These are phyloP conservation scores for Naganishia sp. DNA, from an alignment of 1,284 basidiomycete species.

Conservation along the genomic window DNA sequence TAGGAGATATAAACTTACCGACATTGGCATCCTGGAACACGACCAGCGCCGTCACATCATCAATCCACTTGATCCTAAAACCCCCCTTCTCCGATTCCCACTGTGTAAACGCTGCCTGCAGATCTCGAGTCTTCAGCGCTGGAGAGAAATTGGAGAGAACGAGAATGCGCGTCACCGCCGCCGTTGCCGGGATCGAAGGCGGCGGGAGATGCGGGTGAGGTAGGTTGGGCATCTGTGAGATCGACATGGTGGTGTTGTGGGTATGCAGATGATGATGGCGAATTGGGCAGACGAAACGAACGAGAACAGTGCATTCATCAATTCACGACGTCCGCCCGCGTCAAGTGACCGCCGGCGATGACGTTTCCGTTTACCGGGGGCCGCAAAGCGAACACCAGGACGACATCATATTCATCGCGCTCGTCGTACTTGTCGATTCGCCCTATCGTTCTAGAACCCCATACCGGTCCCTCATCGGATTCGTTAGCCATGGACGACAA, in stretches of 20 bases:
- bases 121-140: slow-evolving; percentile 95
- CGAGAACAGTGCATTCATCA: not conserved
- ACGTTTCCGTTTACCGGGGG: no score
- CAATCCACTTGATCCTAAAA: slow-evolving; percentile 98
- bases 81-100: slow-evolving; percentile 86
- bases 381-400: no score
- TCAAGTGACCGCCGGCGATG: not conserved
- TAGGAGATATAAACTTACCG: slow-evolving; percentile 49
- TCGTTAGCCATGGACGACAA: slow-evolving; percentile 36
- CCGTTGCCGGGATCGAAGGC: slow-evolving; percentile 58
- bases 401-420: no score
- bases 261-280: not conserved
- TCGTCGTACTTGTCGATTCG: not conserved
- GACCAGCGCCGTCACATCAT: slow-evolving; percentile 92
- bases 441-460: not conserved
- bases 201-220: slow-evolving; percentile 44
- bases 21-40: slow-evolving; percentile 72
- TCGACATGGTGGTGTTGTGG: slow-evolving; percentile 34
- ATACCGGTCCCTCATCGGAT: no score
- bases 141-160: slow-evolving; percentile 87
- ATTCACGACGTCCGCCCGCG: not conserved
- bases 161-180: slow-evolving; percentile 93
- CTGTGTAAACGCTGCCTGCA: slow-evolving; percentile 84
- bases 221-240: slow-evolving; percentile 52
- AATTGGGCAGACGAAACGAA: not conserved